These are phyloP conservation scores for Leucogyrophana mollusca DNA, from an alignment of 768 basidiomycete species.

Conservation along the genomic window DNA sequence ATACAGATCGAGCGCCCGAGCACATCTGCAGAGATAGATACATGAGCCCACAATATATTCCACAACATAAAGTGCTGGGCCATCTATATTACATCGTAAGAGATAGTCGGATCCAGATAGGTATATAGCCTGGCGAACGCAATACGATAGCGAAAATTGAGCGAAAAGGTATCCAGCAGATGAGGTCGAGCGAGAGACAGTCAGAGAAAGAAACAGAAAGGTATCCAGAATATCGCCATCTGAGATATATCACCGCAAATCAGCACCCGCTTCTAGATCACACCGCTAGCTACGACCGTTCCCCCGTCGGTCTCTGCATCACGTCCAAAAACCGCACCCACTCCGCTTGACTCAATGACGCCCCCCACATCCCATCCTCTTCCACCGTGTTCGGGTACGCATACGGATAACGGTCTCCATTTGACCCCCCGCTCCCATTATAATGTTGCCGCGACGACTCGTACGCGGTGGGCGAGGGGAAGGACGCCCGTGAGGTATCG, in stretches of 20 bases:
- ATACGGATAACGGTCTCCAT: slow-evolving; percentile 22
- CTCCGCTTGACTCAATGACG: slow-evolving; percentile 74
- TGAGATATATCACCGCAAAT: too few species aligned
- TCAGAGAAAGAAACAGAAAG: slow-evolving; percentile 22
- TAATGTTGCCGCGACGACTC: slow-evolving; percentile 19
- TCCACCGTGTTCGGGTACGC: slow-evolving; percentile 49
- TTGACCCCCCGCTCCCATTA: slow-evolving; percentile 17
- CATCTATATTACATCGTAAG: background rate
- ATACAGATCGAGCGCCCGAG: too few species aligned
- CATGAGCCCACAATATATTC: background rate
- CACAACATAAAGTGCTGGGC: background rate
- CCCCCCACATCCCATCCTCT: slow-evolving; percentile 71
- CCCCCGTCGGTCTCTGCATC: slow-evolving; percentile 46
- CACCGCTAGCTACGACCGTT: slow-evolving; percentile 12
- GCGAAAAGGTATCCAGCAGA: slow-evolving; percentile 11
- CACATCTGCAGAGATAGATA: background rate
- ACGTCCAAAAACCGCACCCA: slow-evolving; percentile 69
- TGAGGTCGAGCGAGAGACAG: slow-evolving; percentile 18
- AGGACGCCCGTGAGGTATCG: slow-evolving; percentile 14
- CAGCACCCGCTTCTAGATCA: too few species aligned
- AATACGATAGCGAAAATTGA: too few species aligned
- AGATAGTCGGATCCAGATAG: too few species aligned
- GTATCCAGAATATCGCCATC: too few species aligned
- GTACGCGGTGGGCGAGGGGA: too few species aligned
- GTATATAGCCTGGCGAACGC: too few species aligned